A percentile compares a stretch with the other conserved stretches of the same genome.
These are phyloP conservation scores for Dianthus caryophyllus DNA, from an alignment of 148 eudicot genomes.

Conservation along the genomic window DNA sequence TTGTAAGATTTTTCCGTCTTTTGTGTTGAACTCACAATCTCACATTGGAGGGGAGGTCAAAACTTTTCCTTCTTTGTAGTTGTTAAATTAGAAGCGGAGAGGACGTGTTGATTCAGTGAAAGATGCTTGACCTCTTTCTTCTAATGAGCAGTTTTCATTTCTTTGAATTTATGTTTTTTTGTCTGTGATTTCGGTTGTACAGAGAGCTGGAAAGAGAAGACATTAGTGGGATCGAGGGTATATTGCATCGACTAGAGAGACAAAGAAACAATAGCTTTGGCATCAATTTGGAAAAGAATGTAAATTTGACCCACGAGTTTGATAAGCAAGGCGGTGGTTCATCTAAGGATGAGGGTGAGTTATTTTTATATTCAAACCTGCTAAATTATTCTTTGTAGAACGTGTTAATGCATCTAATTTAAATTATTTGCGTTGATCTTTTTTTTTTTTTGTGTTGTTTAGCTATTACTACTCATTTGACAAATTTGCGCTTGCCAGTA, in stretches of 20 bases:
- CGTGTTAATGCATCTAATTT: neutral
- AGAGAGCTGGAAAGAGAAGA: conserved; percentile 41
- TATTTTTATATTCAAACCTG: conserved; percentile 14
- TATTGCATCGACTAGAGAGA: conserved; percentile 62
- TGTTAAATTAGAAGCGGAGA: neutral
- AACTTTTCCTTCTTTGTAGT: neutral
- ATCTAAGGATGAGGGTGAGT: conserved; percentile 43
- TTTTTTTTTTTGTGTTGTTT: no score
- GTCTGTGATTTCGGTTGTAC: neutral
- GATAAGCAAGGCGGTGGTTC: conserved; percentile 17
- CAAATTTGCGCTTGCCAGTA: neutral
- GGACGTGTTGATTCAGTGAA: neutral
- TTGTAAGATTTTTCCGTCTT: neutral
- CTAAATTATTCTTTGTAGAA: neutral
- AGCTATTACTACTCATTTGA: neutral
- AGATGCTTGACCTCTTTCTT: neutral
- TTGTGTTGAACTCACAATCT: neutral
- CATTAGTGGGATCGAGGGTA: conserved; percentile 62
- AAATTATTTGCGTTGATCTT: no score
- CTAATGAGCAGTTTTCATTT: neutral
- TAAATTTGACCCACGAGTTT: conserved; percentile 14
- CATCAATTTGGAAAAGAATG: conserved; percentile 29
- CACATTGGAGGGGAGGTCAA: neutral
- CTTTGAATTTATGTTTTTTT: neutral
- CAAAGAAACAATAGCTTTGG: conserved; percentile 55